Conservation (phyloP, 2,329 filamentous ascomycete species). For the Botrytis galanthina region DNA sequence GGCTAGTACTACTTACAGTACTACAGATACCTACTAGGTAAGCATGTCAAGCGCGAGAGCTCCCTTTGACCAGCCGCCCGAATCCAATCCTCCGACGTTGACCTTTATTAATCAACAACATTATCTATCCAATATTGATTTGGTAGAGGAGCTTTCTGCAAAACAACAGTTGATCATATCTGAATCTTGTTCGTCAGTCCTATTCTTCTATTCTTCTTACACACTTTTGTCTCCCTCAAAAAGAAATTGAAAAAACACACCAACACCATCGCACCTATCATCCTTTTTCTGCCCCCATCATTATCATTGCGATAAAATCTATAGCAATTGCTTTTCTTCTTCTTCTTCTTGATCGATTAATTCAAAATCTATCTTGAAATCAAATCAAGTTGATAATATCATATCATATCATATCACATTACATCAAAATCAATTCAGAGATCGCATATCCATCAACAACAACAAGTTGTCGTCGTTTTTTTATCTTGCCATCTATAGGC, state of each 20-base stretch:
- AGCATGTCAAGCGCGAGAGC: slow-evolving; percentile 8
- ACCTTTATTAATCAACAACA: slow-evolving; percentile 2
- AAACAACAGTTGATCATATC: slow-evolving; percentile 16
- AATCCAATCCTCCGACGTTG: background rate
- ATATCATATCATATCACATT: slow-evolving; percentile 24
- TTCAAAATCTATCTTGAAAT: slow-evolving; percentile 8
- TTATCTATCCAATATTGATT: slow-evolving; percentile 13
- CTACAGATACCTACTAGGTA: background rate
- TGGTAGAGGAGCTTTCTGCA: slow-evolving; percentile 1
- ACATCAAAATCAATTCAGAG: slow-evolving; percentile 8
- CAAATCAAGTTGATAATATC: slow-evolving; percentile 8
- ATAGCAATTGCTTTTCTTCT: slow-evolving; percentile 16
- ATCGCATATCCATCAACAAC: slow-evolving; percentile 21
- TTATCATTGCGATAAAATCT: slow-evolving; percentile 25
- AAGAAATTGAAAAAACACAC: background rate
- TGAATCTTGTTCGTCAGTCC: slow-evolving; percentile 39
- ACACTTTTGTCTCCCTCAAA: slow-evolving; percentile 30
- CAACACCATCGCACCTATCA: slow-evolving; percentile 21
- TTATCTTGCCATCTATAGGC: slow-evolving; percentile 29
- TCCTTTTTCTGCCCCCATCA: slow-evolving; percentile 33
- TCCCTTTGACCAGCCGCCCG: slow-evolving; percentile 10
- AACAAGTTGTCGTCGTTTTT: slow-evolving; percentile 24
- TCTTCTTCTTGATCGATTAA: slow-evolving; percentile 16
- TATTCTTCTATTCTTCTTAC: slow-evolving; percentile 23
- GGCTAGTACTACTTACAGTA: background rate